These are phyloP conservation scores for Elsinoe arachidis DNA, from an alignment of 2,329 filamentous ascomycete species.

Conservation along the genomic window DNA sequence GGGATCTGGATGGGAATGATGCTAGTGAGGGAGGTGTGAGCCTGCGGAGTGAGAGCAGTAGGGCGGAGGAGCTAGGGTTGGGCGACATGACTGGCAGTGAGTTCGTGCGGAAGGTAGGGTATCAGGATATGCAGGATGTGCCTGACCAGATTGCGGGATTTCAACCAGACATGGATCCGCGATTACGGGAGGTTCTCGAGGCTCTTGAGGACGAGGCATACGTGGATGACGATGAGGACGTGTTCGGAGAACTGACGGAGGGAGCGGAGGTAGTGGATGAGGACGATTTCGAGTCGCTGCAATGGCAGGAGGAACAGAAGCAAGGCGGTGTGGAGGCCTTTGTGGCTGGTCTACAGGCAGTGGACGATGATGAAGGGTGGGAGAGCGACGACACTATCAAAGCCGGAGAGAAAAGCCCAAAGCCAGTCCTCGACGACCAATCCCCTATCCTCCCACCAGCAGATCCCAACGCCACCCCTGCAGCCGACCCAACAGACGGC, in stretches of 20 bases:
- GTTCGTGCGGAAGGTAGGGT: slow-evolving; percentile 66
- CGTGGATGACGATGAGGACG: slow-evolving; percentile 73
- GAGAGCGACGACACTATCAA: slow-evolving; percentile 87
- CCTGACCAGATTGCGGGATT: slow-evolving; percentile 89
- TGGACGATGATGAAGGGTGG: slow-evolving; percentile 72
- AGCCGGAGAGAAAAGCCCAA: slow-evolving; percentile 32
- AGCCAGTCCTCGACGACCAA: slow-evolving; percentile 36
- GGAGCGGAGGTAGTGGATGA: slow-evolving; percentile 66
- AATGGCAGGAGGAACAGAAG: slow-evolving; percentile 30
- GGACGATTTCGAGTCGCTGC: slow-evolving; percentile 64
- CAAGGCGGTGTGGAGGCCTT: slow-evolving; percentile 15
- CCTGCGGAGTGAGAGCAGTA: slow-evolving; percentile 33
- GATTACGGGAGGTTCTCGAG: slow-evolving; percentile 81
- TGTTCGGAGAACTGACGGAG: slow-evolving; percentile 67
- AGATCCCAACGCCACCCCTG: slow-evolving; percentile 27
- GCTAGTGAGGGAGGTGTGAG: slow-evolving; percentile 36
- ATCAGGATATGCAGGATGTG: slow-evolving; percentile 86
- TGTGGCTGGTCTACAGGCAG: slow-evolving; percentile 22
- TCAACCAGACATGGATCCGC: slow-evolving; percentile 95
- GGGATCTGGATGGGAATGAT: slow-evolving; percentile 42
- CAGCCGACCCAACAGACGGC: slow-evolving; percentile 45
- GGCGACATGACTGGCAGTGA: slow-evolving; percentile 71
- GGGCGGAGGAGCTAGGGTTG: slow-evolving; percentile 47
- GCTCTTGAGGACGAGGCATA: slow-evolving; percentile 93
- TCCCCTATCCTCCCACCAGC: slow-evolving; percentile 30